Conservation (phyloP, 495 filamentous ascomycete species). For the Podospora pseudocomata region DNA sequence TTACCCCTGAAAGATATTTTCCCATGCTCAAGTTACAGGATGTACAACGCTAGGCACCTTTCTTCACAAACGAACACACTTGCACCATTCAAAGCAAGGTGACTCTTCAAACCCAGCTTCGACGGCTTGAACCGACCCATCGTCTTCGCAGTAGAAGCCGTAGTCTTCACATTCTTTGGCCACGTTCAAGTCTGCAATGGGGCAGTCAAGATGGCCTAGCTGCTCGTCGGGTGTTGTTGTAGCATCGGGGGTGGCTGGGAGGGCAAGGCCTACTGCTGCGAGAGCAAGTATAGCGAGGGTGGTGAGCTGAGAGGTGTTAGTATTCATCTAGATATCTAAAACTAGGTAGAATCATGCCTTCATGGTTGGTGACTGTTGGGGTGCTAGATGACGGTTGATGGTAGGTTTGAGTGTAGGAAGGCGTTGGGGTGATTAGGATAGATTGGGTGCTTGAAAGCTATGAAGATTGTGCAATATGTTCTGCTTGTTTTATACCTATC, state of each 20-base stretch:
- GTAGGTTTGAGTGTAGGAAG: too few relatives aligned
- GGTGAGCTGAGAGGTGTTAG: neutral
- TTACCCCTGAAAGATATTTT: too few relatives aligned
- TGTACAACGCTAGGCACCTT: neutral
- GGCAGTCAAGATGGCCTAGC: neutral
- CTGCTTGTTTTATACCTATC: neutral
- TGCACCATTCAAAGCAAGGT: neutral
- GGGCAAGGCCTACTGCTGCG: neutral
- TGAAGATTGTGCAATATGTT: neutral
- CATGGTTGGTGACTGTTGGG: neutral
- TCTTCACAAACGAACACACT: neutral
- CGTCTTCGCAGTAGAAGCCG: neutral
- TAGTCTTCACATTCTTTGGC: neutral
- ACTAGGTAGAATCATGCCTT: neutral
- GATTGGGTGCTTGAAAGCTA: too few relatives aligned
- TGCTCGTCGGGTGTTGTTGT: neutral
- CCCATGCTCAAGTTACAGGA: neutral
- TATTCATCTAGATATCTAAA: too few relatives aligned
- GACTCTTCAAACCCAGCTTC: neutral
- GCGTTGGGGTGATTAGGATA: too few relatives aligned
- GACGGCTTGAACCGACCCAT: neutral
- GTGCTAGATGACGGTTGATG: too few relatives aligned
- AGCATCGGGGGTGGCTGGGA: neutral
- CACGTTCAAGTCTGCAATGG: neutral
- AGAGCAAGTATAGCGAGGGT: neutral